phyloP scores from a whole-genome alignment of 2,329 filamentous ascomycete species.

The Aspergillus texensis region DNA sequence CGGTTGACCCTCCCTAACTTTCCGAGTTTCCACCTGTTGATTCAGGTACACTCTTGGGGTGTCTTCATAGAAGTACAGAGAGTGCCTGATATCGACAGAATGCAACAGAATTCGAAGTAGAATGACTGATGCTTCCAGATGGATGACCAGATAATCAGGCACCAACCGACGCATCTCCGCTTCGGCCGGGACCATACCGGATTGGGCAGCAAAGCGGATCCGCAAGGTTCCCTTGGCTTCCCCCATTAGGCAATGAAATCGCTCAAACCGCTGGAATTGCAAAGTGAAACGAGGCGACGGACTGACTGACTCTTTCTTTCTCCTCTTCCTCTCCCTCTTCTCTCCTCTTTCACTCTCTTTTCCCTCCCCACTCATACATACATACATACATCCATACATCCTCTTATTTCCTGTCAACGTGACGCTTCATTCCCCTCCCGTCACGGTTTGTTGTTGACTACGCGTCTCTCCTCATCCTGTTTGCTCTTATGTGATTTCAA shows the following conservation, averaged over 20 bases:
- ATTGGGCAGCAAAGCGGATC: not conserved
- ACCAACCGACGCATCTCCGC: constrained; percentile 12
- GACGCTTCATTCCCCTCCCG: not conserved
- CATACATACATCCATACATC: too few relatives aligned
- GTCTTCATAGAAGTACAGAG: too few relatives aligned
- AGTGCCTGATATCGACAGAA: too few relatives aligned
- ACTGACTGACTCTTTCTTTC: not conserved
- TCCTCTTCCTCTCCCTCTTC: not conserved
- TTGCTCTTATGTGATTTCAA: not conserved
- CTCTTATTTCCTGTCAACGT: not conserved
- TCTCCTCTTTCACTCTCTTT: too few relatives aligned
- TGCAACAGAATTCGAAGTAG: too few relatives aligned
- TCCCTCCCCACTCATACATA: too few relatives aligned
- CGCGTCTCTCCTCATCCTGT: not conserved
- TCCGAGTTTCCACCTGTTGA: too few relatives aligned
- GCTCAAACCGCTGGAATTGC: not conserved
- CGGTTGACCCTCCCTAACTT: too few relatives aligned
- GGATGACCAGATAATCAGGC: not conserved
- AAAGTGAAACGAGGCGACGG: constrained; percentile 3
- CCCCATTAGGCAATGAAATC: constrained; percentile 7
- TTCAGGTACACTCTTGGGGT: not conserved
- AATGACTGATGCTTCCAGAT: too few relatives aligned
- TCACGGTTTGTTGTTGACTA: not conserved
- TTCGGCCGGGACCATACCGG: constrained; percentile 17
- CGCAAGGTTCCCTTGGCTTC: constrained; percentile 9